These are phyloP conservation scores for Ceratobasidium sp. DNA, from an alignment of 1,284 basidiomycete species.

Conservation along the genomic window DNA sequence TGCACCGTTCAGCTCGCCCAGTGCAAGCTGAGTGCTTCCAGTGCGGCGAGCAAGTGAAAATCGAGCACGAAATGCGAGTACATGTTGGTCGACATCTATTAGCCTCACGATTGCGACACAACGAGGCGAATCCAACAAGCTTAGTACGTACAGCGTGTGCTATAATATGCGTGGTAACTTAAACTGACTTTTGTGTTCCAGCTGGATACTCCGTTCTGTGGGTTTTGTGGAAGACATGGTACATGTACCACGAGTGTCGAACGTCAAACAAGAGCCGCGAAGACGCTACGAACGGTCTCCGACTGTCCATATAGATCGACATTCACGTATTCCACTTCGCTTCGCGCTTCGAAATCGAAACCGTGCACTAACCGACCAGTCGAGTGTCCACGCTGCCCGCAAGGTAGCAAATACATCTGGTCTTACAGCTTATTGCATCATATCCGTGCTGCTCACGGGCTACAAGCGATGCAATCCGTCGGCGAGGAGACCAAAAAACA, in stretches of 20 bases:
- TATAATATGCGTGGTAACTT: too few species aligned
- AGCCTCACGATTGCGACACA: background rate
- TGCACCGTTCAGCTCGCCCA: background rate
- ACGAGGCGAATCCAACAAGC: background rate
- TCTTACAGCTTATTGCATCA: background rate
- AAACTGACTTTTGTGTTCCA: too few species aligned
- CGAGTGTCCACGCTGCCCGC: background rate
- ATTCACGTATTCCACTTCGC: background rate
- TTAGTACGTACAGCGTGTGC: background rate
- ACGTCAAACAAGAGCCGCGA: background rate
- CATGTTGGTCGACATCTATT: slow-evolving; percentile 3
- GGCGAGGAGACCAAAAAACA: background rate
- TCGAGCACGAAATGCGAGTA: background rate
- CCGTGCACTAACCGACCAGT: slow-evolving; percentile 19
- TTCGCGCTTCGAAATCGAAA: background rate
- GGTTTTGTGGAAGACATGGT: background rate
- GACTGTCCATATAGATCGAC: background rate
- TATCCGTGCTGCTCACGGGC: background rate
- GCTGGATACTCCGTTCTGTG: too few species aligned
- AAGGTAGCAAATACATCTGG: background rate
- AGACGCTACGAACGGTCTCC: background rate
- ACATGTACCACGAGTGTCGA: background rate
- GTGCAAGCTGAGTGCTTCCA: background rate
- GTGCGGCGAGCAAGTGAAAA: background rate
- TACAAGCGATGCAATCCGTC: background rate